phyloP scores from a whole-genome alignment of 768 basidiomycete genomes.

The Rhodotorula kratochvilovae region DNA sequence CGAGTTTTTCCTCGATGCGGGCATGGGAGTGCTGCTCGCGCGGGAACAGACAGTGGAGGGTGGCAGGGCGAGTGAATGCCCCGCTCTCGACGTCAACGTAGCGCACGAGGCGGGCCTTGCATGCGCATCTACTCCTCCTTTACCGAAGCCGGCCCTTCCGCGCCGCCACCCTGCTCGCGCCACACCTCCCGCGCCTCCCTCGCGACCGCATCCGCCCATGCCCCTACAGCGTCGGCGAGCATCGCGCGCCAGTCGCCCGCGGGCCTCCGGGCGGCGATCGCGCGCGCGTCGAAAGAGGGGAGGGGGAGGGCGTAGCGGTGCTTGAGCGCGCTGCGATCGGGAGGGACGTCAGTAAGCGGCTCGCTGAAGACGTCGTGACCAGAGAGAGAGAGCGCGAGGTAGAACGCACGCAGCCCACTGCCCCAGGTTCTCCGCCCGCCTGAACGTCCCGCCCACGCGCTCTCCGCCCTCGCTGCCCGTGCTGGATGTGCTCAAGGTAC shows the following conservation, averaged over 20 bases:
- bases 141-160: too few relatives aligned
- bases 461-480: conserved; percentile 51
- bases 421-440: conserved; percentile 77
- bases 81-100: too few relatives aligned
- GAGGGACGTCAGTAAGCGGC: neutral
- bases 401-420: conserved; percentile 73
- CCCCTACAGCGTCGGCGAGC: conserved; percentile 60
- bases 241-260: conserved; percentile 78
- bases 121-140: too few relatives aligned
- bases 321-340: conserved; percentile 60
- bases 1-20: too few relatives aligned
- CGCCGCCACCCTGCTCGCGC: too few relatives aligned
- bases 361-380: neutral
- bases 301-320: conserved; percentile 74
- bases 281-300: conserved; percentile 66
- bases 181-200: conserved; percentile 55
- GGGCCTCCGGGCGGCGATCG: conserved; percentile 59
- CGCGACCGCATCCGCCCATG: conserved; percentile 67
- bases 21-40: too few relatives aligned
- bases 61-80: too few relatives aligned
- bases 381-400: neutral
- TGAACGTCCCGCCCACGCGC: conserved; percentile 69
- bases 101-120: too few relatives aligned
- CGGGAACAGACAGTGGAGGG: too few relatives aligned
- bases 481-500: neutral